Evolutionary conservation across 306 rosid genomes (phyloP).

Genomic region (Gastrolobium bilobum): DNA sequence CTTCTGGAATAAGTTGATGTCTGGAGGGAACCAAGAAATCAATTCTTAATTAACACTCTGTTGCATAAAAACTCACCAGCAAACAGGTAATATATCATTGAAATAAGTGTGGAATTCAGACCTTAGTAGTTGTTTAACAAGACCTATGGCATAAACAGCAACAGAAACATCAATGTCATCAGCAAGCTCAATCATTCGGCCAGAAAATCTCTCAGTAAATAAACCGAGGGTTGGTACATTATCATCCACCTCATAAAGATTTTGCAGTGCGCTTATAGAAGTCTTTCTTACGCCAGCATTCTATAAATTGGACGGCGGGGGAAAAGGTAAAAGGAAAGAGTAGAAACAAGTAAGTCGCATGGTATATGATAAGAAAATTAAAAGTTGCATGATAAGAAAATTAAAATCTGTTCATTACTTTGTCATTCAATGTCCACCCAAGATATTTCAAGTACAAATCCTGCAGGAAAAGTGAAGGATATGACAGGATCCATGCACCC

Average conservation of each 20-base stretch:
- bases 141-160: slow-evolving; percentile 94
- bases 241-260: slow-evolving; percentile 90
- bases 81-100: slow-evolving; percentile 29
- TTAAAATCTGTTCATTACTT: slow-evolving; percentile 63
- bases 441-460: slow-evolving; percentile 96
- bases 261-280: slow-evolving; percentile 87
- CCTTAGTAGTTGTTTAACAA: slow-evolving; percentile 95
- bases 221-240: slow-evolving; percentile 91
- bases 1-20: slow-evolving; percentile 95
- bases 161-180: slow-evolving; percentile 93
- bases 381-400: slow-evolving; percentile 34
- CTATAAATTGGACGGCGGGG: slow-evolving; percentile 55
- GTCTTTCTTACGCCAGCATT: slow-evolving; percentile 92
- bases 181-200: slow-evolving; percentile 97
- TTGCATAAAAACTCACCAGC: slow-evolving; percentile 39
- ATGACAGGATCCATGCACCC: slow-evolving; percentile 93
- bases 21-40: slow-evolving; percentile 61
- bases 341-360: slow-evolving; percentile 30
- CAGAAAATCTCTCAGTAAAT: slow-evolving; percentile 94
- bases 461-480: slow-evolving; percentile 95
- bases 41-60: slow-evolving; percentile 43
- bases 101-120: slow-evolving; percentile 43
- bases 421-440: slow-evolving; percentile 97
- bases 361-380: slow-evolving; percentile 28
- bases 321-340: slow-evolving; percentile 32